Evolutionary conservation across 768 basidiomycete genomes (phyloP), one percentile per base, ranked within the genome.

Genomic region (Russula compacta): DNA sequence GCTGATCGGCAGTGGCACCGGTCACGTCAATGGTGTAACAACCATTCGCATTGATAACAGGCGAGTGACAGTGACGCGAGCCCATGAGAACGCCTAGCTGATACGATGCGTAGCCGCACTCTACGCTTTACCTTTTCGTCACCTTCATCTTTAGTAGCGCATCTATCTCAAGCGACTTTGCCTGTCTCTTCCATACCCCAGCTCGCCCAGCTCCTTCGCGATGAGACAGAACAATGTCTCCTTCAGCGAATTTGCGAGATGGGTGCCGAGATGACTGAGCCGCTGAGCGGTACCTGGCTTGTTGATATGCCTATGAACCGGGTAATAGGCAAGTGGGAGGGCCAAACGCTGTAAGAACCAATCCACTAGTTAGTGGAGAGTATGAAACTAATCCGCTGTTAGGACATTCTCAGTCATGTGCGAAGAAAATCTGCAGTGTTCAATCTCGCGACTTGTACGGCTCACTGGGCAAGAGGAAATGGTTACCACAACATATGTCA

Each of bases 151-250:
- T 72, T 93, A 32, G 83, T 79, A n/a, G 89, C 85, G 0, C 87
- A 91, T 69, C 79, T 92, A 21, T 80, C 89, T 6, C 89, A 90
- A 72, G 88, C 89, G 14, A 92, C 87, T 1, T 72, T 92, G 17
- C 69, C 79, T 1, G 82, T 92, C 14, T 81, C 85, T 4, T 89
- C 89, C 2, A 80, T 93, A 24, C 83, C 87, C 6, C 88, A 92
- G 68, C 76, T 95, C 39, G 76, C 77, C 29, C 85, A 91, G 61
- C 75, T 95, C 29, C 78, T 95, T 11, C 77, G 78, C 24, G 87
- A 92, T 65, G 93, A 95, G 70, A 81, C 89, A 24, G 86, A 87
- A 69, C 78, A 79, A 39, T 85, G 84, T 66, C 72, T 93, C 12
- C 76, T 93, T 33, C 75, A 80, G 38, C 75, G 84, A 61, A 84